These are phyloP conservation scores for Verbena officinalis DNA, from an alignment of 257 asterid genomes.

Conservation along the genomic window DNA sequence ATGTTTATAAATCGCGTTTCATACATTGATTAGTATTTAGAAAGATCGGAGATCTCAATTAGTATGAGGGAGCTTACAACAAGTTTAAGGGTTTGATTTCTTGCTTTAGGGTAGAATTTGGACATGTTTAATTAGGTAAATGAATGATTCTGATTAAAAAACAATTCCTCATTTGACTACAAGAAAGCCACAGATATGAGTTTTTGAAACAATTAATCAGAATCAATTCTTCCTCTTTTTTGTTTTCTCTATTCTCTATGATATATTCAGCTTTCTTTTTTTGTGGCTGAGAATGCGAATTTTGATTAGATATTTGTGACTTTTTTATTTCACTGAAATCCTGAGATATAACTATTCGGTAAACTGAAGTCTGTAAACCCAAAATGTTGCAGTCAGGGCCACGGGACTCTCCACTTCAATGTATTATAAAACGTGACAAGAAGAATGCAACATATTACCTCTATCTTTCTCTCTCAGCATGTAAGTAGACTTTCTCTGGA, in stretches of 20 bases:
- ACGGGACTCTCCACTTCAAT: constrained; percentile 63
- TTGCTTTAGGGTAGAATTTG: not conserved
- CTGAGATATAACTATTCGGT: not conserved
- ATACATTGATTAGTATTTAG: not conserved
- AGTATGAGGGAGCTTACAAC: not conserved
- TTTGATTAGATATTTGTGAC: constrained; percentile 16
- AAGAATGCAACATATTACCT: constrained; percentile 75
- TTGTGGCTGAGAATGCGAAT: constrained; percentile 10
- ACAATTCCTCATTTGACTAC: not conserved
- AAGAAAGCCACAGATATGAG: not conserved
- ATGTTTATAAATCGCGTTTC: not conserved
- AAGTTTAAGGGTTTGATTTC: not conserved
- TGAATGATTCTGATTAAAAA: not conserved
- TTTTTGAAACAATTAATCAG: constrained; percentile 2
- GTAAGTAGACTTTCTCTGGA: constrained; percentile 45
- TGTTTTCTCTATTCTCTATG: not conserved
- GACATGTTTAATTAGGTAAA: not conserved
- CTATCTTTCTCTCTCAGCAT: constrained; percentile 80
- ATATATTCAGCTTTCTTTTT: not conserved
- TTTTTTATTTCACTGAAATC: not conserved
- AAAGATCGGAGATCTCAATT: not conserved
- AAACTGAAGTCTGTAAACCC: not conserved
- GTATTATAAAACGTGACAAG: constrained; percentile 94
- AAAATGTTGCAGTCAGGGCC: constrained; percentile 77
- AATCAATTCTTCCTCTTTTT: not conserved